phyloP scores from a whole-genome alignment of 805 yeast species.

The Yarrowia phangngaensis region DNA sequence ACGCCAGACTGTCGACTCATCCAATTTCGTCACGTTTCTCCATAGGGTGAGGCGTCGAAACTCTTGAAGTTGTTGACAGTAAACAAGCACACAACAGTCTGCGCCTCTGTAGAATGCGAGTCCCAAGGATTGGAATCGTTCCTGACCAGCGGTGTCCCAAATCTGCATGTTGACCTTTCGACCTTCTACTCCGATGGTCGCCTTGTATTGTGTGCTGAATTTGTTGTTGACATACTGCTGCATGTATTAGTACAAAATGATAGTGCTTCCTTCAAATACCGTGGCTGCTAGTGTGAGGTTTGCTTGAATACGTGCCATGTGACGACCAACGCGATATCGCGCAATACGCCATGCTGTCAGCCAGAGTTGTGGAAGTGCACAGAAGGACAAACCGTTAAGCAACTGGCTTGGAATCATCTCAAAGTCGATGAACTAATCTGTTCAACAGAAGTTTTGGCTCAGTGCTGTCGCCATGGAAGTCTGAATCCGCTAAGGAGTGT shows the following conservation, averaged over 20 bases:
- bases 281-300: neutral
- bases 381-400: no score
- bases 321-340: neutral
- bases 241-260: constrained; percentile 27
- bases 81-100: constrained; percentile 94
- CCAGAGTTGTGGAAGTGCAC: no score
- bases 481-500: no score
- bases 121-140: constrained; percentile 91
- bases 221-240: constrained; percentile 95
- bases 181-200: constrained; percentile 97
- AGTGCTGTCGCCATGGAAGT: no score
- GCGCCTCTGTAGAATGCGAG: constrained; percentile 98
- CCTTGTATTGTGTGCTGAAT: constrained; percentile 92
- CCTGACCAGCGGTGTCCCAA: constrained; percentile 99
- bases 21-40: no score
- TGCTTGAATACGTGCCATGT: neutral
- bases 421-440: no score
- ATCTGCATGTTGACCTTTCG: constrained; percentile 71
- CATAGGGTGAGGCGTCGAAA: constrained; percentile 84
- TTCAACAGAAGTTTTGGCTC: neutral
- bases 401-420: no score
- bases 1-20: no score
- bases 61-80: constrained; percentile 90
- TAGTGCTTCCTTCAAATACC: no score
- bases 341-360: no score